Conservation (phyloP, 495 filamentous ascomycete genomes). For the Penicillium steckii region DNA sequence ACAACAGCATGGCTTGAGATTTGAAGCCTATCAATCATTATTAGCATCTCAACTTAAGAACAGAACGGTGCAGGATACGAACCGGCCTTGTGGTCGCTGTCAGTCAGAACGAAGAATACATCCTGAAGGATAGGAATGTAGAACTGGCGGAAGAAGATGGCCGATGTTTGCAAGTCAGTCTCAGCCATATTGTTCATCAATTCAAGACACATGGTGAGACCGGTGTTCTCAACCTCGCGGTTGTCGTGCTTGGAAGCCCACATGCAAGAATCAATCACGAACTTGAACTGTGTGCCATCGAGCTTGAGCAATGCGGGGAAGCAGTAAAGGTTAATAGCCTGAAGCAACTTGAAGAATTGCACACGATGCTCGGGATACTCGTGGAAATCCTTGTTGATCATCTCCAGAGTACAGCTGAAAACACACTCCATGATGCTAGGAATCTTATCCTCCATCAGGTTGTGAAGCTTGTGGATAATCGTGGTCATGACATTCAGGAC, state of each 20-base stretch:
- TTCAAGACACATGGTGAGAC: constrained; percentile 98
- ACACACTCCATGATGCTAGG: constrained; percentile 97
- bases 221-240: constrained; percentile 93
- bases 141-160: constrained; percentile 96
- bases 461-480: constrained; percentile 90
- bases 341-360: constrained; percentile 94
- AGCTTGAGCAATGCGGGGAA: constrained; percentile 93
- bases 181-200: constrained; percentile 97
- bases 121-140: constrained; percentile 94
- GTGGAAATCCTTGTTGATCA: constrained; percentile 99
- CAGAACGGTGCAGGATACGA: constrained; percentile 15
- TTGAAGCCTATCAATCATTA: constrained; percentile 68
- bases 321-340: constrained; percentile 94
- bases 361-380: constrained; percentile 98
- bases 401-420: constrained; percentile 96
- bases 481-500: constrained; percentile 97
- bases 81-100: constrained; percentile 96
- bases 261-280: constrained; percentile 98
- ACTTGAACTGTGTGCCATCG: constrained; percentile 94
- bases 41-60: background rate
- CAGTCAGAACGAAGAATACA: constrained; percentile 96
- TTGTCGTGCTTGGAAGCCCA: constrained; percentile 99
- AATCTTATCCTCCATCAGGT: constrained; percentile 96
- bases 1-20: constrained; percentile 87
- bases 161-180: constrained; percentile 79